Evolutionary conservation across 208 protist genomes (phyloP).

Genomic region (Leishmania major): DNA sequence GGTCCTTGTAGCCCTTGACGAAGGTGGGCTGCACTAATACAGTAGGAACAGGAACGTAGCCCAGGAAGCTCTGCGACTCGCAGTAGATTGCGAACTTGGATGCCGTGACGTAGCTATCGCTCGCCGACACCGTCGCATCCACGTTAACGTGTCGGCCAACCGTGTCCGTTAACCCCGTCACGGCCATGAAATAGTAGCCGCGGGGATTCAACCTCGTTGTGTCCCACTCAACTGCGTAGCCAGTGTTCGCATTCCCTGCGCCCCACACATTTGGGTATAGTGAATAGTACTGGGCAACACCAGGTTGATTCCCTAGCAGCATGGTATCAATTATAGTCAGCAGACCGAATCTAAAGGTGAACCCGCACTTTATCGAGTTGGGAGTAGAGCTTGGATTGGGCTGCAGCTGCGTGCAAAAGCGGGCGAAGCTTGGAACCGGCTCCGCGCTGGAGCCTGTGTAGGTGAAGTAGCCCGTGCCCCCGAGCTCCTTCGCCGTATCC

Average conservation of each 20-base stretch:
- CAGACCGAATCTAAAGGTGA: constrained; percentile 13
- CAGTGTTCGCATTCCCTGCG: constrained; percentile 2
- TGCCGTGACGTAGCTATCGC: constrained; percentile 4
- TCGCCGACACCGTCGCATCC: constrained; percentile 7
- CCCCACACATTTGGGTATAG: neutral
- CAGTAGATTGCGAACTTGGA: constrained; percentile 31
- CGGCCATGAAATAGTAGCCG: constrained; percentile 11
- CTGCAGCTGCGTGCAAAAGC: neutral
- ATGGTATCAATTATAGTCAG: neutral
- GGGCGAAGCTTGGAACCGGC: neutral
- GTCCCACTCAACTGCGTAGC: constrained; percentile 9
- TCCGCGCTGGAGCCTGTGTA: constrained; percentile 12
- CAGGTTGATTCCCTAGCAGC: neutral
- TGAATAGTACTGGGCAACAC: neutral
- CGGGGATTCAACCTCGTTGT: constrained; percentile 1
- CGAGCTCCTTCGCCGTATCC: constrained; percentile 2
- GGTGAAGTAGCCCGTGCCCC: constrained; percentile 1
- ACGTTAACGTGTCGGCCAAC: constrained; percentile 7
- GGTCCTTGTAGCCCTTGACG: constrained; percentile 48
- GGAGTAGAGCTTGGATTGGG: neutral
- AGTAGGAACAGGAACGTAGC: constrained; percentile 10
- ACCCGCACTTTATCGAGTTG: neutral
- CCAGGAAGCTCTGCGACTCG: constrained; percentile 38
- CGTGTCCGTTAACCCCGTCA: neutral
- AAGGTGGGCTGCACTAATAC: constrained; percentile 40